These are phyloP conservation scores for Herpetospermum pedunculosum DNA, from an alignment of 306 rosid genomes.

Conservation along the genomic window DNA sequence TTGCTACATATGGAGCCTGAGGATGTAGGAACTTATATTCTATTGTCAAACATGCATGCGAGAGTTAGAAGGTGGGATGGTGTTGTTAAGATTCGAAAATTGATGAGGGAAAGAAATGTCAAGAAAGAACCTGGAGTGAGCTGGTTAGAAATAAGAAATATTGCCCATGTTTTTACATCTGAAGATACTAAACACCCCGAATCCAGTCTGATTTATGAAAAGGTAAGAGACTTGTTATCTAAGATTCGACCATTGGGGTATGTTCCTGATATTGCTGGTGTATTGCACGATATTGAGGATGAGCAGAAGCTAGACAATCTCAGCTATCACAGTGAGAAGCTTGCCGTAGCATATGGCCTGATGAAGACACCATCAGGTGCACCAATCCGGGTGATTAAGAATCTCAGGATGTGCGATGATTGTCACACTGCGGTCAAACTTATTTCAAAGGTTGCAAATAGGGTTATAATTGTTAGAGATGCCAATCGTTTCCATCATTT, in stretches of 20 bases:
- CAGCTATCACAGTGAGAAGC: slow-evolving; percentile 25
- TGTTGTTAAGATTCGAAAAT: slow-evolving; percentile 9
- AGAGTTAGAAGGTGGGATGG: slow-evolving; percentile 15
- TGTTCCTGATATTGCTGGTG: slow-evolving; percentile 15
- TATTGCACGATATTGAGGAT: slow-evolving; percentile 12
- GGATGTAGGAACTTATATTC: slow-evolving; percentile 12
- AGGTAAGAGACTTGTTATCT: slow-evolving; percentile 2
- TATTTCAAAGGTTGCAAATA: slow-evolving; percentile 13
- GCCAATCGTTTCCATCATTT: slow-evolving; percentile 23
- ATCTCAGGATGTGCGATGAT: slow-evolving; percentile 23
- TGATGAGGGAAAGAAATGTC: slow-evolving; percentile 14
- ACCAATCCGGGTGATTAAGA: slow-evolving; percentile 18
- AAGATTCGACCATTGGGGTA: slow-evolving; percentile 9
- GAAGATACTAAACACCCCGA: slow-evolving; percentile 17
- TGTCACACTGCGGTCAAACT: slow-evolving; percentile 22
- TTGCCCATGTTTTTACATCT: slow-evolving; percentile 8
- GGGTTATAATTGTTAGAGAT: slow-evolving; percentile 20
- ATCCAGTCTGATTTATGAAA: slow-evolving; percentile 1
- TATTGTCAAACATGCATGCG: slow-evolving; percentile 14
- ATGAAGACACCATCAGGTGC: slow-evolving; percentile 17
- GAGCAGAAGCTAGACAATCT: slow-evolving; percentile 10
- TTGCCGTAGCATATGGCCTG: slow-evolving; percentile 22
- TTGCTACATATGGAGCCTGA: slow-evolving; percentile 10
- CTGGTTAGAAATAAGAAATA: slow-evolving; percentile 15
- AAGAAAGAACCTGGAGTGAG: slow-evolving; percentile 18